These are phyloP conservation scores for Brassica juncea DNA, from an alignment of 345 rosid genomes.

Conservation along the genomic window DNA sequence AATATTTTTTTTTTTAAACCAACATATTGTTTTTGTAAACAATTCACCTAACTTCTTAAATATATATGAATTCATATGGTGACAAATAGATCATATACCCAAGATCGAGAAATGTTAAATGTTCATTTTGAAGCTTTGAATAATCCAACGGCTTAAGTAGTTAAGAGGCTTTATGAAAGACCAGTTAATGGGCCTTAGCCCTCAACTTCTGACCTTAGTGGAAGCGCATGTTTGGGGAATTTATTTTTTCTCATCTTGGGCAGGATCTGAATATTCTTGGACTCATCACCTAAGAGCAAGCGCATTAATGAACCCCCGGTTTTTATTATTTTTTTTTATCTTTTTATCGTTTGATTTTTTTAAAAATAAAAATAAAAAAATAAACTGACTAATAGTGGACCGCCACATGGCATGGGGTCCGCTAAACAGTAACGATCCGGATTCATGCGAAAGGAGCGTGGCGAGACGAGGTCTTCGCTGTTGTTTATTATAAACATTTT, in stretches of 20 bases:
- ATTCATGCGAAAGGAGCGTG: too few species aligned
- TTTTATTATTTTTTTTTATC: too few species aligned
- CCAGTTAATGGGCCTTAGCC: conserved; percentile 1
- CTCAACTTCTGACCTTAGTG: background rate
- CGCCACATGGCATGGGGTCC: too few species aligned
- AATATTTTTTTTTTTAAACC: too few species aligned
- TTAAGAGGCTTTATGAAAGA: background rate
- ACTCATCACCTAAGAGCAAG: conserved; percentile 2
- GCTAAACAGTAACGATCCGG: too few species aligned
- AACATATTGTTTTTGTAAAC: background rate
- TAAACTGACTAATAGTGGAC: too few species aligned
- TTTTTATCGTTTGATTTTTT: too few species aligned
- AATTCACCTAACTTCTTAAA: background rate
- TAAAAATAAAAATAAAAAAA: too few species aligned
- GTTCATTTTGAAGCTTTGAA: background rate
- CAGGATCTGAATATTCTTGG: background rate
- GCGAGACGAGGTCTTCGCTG: too few species aligned
- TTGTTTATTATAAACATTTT: too few species aligned
- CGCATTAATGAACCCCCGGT: too few species aligned
- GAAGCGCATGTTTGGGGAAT: background rate
- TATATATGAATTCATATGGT: background rate
- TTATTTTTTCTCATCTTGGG: background rate
- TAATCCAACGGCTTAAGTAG: background rate
- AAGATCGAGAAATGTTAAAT: background rate
- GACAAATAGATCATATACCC: background rate